These are phyloP conservation scores for Trebouxia sp. DNA, from an alignment of 139 green algal species.

Conservation along the genomic window DNA sequence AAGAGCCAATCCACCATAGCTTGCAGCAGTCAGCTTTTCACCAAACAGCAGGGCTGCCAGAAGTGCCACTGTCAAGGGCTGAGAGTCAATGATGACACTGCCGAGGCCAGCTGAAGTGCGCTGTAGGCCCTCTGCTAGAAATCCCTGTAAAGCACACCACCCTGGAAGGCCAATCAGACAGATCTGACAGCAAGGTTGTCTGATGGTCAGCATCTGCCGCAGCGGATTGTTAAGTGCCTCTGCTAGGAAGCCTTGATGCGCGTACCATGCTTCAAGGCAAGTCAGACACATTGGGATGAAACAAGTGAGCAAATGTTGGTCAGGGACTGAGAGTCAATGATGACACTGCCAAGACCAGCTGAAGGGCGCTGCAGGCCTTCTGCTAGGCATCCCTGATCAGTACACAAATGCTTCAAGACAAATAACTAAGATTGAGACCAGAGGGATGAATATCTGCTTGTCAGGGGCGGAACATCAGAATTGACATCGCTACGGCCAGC, in stretches of 20 bases:
- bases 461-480: too few relatives aligned
- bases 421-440: too few relatives aligned
- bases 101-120: constrained; percentile 83
- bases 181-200: too few relatives aligned
- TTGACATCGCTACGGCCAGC: too few relatives aligned
- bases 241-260: too few relatives aligned
- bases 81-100: constrained; percentile 95
- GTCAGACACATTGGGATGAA: too few relatives aligned
- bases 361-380: constrained; percentile 85
- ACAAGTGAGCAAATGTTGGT: too few relatives aligned
- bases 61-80: constrained; percentile 94
- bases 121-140: constrained; percentile 88
- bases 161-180: not conserved
- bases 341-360: constrained; percentile 85
- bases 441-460: too few relatives aligned
- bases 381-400: constrained; percentile 84
- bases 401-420: too few relatives aligned
- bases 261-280: too few relatives aligned
- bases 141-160: constrained; percentile 67
- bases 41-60: constrained; percentile 92
- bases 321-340: constrained; percentile 97
- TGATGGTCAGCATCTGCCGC: too few relatives aligned
- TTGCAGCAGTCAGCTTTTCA: constrained; percentile 67
- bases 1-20: constrained; percentile 67
- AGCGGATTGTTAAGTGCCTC: too few relatives aligned